These are phyloP conservation scores for Colletotrichum eremochloae DNA, from an alignment of 2,329 filamentous ascomycete species.

Conservation along the genomic window DNA sequence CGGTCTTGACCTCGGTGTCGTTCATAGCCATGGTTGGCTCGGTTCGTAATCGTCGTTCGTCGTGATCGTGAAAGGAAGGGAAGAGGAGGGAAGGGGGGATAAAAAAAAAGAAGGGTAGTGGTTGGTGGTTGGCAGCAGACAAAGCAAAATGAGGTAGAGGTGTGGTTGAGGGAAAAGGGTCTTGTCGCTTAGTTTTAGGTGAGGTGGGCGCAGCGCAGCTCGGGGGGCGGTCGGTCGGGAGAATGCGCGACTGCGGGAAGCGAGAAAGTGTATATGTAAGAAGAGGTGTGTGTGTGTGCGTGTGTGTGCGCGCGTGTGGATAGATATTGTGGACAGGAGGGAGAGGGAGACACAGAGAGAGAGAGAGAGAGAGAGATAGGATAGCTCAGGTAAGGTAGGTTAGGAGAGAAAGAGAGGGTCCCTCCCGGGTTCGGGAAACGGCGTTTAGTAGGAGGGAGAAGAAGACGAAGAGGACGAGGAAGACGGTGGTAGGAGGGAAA, in stretches of 20 bases:
- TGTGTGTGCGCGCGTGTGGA: too few species aligned
- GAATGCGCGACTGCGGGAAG: slow-evolving; percentile 37
- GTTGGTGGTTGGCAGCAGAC: slow-evolving; percentile 38
- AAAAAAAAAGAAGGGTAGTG: slow-evolving; percentile 44
- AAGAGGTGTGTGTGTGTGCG: background rate
- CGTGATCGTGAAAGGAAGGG: slow-evolving; percentile 45
- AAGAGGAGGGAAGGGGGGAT: slow-evolving; percentile 43
- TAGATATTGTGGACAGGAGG: slow-evolving; percentile 31
- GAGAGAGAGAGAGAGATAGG: background rate
- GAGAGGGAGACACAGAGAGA: background rate
- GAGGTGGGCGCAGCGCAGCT: slow-evolving; percentile 39
- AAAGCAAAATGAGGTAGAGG: background rate
- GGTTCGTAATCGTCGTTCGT: slow-evolving; percentile 53
- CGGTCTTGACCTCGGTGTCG: slow-evolving; percentile 54
- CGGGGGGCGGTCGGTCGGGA: slow-evolving; percentile 2
- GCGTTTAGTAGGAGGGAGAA: slow-evolving; percentile 23
- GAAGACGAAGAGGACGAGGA: slow-evolving; percentile 13
- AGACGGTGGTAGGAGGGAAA: slow-evolving; percentile 13
- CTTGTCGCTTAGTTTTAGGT: slow-evolving; percentile 38
- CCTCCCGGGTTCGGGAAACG: slow-evolving; percentile 36
- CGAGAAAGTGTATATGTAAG: slow-evolving; percentile 30
- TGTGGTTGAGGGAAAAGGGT: slow-evolving; percentile 44
- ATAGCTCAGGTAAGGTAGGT: background rate
- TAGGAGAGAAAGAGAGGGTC: slow-evolving; percentile 5
- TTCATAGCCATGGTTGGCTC: slow-evolving; percentile 55